Conservation (phyloP, 2,329 filamentous ascomycete species). For the Cladosporium velox region DNA sequence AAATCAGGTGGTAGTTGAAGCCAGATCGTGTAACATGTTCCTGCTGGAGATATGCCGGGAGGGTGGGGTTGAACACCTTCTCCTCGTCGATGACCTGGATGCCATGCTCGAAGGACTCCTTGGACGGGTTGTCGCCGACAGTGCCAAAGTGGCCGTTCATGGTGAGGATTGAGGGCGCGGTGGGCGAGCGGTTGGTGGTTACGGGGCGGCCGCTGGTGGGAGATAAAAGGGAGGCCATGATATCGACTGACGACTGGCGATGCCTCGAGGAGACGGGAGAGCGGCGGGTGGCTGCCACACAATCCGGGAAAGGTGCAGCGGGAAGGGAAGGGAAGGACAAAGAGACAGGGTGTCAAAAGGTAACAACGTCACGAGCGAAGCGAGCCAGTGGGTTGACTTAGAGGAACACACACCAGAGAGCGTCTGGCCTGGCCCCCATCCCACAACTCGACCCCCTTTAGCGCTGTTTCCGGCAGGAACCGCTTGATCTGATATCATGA, state of each 20-base stretch:
- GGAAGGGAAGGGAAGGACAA: background rate
- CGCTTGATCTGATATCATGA: constrained; percentile 9
- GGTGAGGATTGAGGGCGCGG: constrained; percentile 43
- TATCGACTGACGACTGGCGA: constrained; percentile 1
- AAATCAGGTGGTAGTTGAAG: constrained; percentile 99
- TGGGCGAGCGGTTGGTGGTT: constrained; percentile 30
- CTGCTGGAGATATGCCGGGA: constrained; percentile 78
- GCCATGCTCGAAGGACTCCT: constrained; percentile 80
- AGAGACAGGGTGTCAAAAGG: constrained; percentile 16
- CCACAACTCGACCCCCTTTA: constrained; percentile 10
- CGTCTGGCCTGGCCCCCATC: background rate
- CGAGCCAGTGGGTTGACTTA: background rate
- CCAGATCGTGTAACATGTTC: constrained; percentile 82
- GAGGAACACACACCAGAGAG: background rate
- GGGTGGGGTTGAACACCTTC: constrained; percentile 89
- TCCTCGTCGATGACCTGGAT: constrained; percentile 96
- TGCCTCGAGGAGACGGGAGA: background rate
- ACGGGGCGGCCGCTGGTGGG: constrained; percentile 18
- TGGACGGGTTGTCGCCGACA: constrained; percentile 65
- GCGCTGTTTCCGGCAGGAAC: constrained; percentile 2
- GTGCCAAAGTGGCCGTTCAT: constrained; percentile 82
- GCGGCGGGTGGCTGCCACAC: constrained; percentile 11
- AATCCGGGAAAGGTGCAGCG: constrained; percentile 6
- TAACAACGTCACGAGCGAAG: constrained; percentile 14
- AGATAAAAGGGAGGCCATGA: constrained; percentile 19